These are phyloP conservation scores for Pseudonectria foliicola DNA, from an alignment of 2,329 filamentous ascomycete genomes.

Conservation along the genomic window DNA sequence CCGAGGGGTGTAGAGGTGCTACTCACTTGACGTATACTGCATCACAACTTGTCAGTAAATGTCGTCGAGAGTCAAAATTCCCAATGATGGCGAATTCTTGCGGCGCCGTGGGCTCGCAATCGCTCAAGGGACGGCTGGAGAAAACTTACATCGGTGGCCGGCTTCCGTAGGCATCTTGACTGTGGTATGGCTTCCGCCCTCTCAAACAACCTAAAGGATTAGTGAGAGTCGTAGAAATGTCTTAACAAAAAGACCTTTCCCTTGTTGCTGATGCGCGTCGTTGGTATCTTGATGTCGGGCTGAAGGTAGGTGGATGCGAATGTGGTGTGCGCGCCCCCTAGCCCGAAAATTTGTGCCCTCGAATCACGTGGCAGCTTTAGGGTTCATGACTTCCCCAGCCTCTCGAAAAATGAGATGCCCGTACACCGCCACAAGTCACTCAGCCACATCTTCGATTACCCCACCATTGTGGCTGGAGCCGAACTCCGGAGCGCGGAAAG, in stretches of 20 bases:
- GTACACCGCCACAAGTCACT: slow-evolving; percentile 6
- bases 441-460: slow-evolving; percentile 6
- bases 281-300: slow-evolving; percentile 34
- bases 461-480: too few species aligned
- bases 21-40: slow-evolving; percentile 88
- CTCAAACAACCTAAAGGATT: slow-evolving; percentile 39
- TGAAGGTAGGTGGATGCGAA: slow-evolving; percentile 29
- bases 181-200: slow-evolving; percentile 39
- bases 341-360: slow-evolving; percentile 30
- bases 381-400: slow-evolving; percentile 9
- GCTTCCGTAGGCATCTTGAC: slow-evolving; percentile 83
- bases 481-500: too few species aligned
- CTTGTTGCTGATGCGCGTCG: slow-evolving; percentile 35
- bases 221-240: slow-evolving; percentile 35
- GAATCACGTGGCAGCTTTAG: slow-evolving; percentile 30
- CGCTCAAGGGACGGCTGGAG: slow-evolving; percentile 7
- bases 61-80: slow-evolving; percentile 11
- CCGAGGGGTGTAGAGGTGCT: slow-evolving; percentile 2
- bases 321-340: slow-evolving; percentile 28
- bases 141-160: slow-evolving; percentile 78
- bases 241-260: slow-evolving; percentile 41
- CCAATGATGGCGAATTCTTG: slow-evolving; percentile 5
- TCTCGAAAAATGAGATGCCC: slow-evolving; percentile 4
- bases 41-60: slow-evolving; percentile 31
- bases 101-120: slow-evolving; percentile 11